phyloP scores from a whole-genome alignment of 495 filamentous ascomycete species.

The Daldinia loculata region DNA sequence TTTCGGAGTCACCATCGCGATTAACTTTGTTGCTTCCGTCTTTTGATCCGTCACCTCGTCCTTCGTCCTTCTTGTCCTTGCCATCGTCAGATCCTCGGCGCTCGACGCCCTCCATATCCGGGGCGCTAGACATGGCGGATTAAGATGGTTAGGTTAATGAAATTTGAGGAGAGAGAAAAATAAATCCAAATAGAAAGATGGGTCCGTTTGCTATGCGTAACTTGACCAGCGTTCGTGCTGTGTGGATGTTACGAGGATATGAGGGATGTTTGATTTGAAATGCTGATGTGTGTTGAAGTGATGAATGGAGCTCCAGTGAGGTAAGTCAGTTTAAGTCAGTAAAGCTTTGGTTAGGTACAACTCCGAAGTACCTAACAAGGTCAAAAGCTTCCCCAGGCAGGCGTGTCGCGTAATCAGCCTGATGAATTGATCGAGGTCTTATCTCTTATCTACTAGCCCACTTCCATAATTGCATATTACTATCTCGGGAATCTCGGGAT shows the following conservation, averaged over 20 bases:
- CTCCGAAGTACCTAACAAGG: conserved; percentile 6
- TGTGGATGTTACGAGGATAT: not conserved
- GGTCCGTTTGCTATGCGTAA: not conserved
- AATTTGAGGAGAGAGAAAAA: not conserved
- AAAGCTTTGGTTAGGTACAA: conserved; percentile 18
- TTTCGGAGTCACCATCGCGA: conserved; percentile 81
- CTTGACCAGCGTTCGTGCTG: not conserved
- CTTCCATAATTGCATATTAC: conserved; percentile 2
- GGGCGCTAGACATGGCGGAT: conserved; percentile 78
- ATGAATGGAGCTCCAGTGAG: conserved; percentile 26
- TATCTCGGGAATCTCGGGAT: not conserved
- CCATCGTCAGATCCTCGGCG: conserved; percentile 74
- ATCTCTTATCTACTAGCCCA: not conserved
- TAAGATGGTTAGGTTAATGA: not conserved
- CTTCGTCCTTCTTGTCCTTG: conserved; percentile 74
- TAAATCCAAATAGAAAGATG: not conserved
- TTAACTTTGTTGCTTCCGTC: conserved; percentile 65
- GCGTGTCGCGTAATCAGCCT: conserved; percentile 47
- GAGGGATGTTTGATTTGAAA: conserved; percentile 14
- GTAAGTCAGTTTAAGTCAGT: not conserved
- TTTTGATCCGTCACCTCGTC: conserved; percentile 71
- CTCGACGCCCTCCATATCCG: conserved; percentile 77
- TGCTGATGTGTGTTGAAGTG: conserved; percentile 32
- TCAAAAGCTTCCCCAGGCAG: conserved; percentile 36
- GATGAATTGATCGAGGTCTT: conserved; percentile 32